Conservation (phyloP, 2,329 filamentous ascomycete genomes). For the Pyricularia sp. region DNA sequence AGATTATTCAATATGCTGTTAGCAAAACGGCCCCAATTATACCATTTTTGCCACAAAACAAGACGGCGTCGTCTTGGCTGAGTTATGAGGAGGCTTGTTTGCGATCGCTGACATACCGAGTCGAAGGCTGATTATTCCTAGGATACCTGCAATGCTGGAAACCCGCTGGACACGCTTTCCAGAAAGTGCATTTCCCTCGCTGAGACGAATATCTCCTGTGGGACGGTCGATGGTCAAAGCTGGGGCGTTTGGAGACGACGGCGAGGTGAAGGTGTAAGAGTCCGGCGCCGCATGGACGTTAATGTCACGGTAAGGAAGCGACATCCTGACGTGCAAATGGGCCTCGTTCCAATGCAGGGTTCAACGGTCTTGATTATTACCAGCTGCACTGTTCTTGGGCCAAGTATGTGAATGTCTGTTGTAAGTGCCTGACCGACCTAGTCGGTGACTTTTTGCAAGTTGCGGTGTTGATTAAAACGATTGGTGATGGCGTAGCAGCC, state of each 20-base stretch:
- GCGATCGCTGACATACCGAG: conserved; percentile 53
- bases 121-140: conserved; percentile 88
- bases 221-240: conserved; percentile 86
- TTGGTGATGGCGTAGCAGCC: neutral
- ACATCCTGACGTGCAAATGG: conserved; percentile 17
- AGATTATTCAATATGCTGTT: conserved; percentile 4
- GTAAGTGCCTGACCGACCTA: neutral
- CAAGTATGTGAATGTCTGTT: neutral
- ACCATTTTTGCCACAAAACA: neutral
- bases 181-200: conserved; percentile 66
- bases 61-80: neutral
- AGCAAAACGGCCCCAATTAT: neutral
- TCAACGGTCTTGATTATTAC: neutral
- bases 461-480: neutral
- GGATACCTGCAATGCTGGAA: conserved; percentile 87
- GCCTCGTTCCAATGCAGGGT: neutral
- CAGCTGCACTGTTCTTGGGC: neutral
- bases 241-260: conserved; percentile 81
- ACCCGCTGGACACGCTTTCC: conserved; percentile 65
- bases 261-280: conserved; percentile 93
- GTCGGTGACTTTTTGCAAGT: neutral
- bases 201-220: conserved; percentile 80
- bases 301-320: conserved; percentile 82
- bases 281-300: conserved; percentile 89
- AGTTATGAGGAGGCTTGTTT: neutral